A percentile compares a stretch with the other conserved stretches of the same genome.
phyloP scores from a whole-genome alignment of 2,329 filamentous ascomycete genomes.

The Xylariaceae sp. region DNA sequence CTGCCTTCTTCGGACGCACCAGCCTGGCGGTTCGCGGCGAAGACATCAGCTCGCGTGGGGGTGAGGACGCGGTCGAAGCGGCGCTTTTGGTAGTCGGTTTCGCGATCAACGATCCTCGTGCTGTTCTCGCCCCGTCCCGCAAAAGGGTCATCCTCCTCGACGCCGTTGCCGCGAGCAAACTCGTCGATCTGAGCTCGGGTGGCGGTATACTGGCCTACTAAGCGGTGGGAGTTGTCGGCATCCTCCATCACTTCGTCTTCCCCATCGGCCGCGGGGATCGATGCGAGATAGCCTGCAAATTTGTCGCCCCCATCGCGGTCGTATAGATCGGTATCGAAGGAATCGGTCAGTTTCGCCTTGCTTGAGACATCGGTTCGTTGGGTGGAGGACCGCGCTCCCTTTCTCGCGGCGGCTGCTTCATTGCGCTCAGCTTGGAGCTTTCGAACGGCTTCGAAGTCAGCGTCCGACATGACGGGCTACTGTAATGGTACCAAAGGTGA shows the following conservation, averaged over 20 bases:
- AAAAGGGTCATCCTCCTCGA: constrained; percentile 88
- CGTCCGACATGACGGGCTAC: constrained; percentile 57
- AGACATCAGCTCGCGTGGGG: constrained; percentile 79
- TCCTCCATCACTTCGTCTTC: constrained; percentile 76
- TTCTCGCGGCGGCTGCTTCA: constrained; percentile 69
- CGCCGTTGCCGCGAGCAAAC: constrained; percentile 76
- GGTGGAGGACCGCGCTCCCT: constrained; percentile 71
- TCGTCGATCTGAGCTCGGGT: constrained; percentile 90
- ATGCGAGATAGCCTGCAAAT: constrained; percentile 86
- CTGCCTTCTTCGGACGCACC: constrained; percentile 65
- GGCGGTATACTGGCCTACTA: constrained; percentile 95
- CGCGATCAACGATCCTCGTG: constrained; percentile 83
- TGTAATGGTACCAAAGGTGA: constrained; percentile 24
- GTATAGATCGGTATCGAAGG: constrained; percentile 84
- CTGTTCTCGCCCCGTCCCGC: constrained; percentile 78
- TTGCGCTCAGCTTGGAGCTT: constrained; percentile 92
- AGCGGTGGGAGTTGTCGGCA: constrained; percentile 64
- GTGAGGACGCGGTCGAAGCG: constrained; percentile 84
- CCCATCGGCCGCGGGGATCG: constrained; percentile 72
- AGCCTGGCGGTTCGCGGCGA: constrained; percentile 67
- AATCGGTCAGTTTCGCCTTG: constrained; percentile 87
- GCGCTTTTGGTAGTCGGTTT: constrained; percentile 96
- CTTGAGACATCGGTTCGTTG: constrained; percentile 79
- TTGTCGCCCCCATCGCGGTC: constrained; percentile 72
- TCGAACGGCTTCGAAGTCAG: constrained; percentile 82